phyloP scores from a whole-genome alignment of 2,329 filamentous ascomycete genomes.

The Onygena corvina region DNA sequence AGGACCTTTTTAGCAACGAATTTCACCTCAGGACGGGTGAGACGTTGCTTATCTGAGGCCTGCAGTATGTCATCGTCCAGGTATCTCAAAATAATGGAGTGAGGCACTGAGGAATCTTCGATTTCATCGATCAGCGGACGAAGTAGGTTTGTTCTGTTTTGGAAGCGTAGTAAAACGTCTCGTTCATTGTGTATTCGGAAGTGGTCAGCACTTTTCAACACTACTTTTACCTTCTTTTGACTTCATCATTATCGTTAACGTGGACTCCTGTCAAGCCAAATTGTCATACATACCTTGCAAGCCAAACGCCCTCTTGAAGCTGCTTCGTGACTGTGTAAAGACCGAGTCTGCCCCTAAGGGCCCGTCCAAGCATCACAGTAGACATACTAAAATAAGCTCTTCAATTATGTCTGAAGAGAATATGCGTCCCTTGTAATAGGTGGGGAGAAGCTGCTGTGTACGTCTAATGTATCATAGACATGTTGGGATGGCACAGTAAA shows the following conservation, averaged over 20 bases:
- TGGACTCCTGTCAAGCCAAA: not conserved
- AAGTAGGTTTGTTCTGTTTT: slow-evolving; percentile 14
- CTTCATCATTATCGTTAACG: not conserved
- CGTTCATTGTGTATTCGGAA: slow-evolving; percentile 13
- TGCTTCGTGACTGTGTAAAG: slow-evolving; percentile 12
- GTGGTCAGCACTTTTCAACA: slow-evolving; percentile 12
- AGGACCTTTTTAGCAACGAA: slow-evolving; percentile 16
- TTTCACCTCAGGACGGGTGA: slow-evolving; percentile 15
- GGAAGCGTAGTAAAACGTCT: slow-evolving; percentile 16
- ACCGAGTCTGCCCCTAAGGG: slow-evolving; percentile 3
- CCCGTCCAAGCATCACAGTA: not conserved
- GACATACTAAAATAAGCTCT: not conserved
- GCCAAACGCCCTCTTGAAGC: slow-evolving; percentile 9
- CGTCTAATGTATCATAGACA: too few relatives aligned
- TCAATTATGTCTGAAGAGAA: too few relatives aligned
- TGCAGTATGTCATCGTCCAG: slow-evolving; percentile 16
- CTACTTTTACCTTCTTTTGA: slow-evolving; percentile 6
- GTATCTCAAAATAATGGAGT: slow-evolving; percentile 16
- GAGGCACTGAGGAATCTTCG: slow-evolving; percentile 12
- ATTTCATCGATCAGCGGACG: slow-evolving; percentile 22
- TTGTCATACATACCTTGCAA: slow-evolving; percentile 8
- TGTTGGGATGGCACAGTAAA: too few relatives aligned
- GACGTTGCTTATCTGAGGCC: slow-evolving; percentile 10
- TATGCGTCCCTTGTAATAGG: not conserved
- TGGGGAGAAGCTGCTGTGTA: not conserved